phyloP scores from a whole-genome alignment of 768 basidiomycete species.

The Leccinum uliginosum region DNA sequence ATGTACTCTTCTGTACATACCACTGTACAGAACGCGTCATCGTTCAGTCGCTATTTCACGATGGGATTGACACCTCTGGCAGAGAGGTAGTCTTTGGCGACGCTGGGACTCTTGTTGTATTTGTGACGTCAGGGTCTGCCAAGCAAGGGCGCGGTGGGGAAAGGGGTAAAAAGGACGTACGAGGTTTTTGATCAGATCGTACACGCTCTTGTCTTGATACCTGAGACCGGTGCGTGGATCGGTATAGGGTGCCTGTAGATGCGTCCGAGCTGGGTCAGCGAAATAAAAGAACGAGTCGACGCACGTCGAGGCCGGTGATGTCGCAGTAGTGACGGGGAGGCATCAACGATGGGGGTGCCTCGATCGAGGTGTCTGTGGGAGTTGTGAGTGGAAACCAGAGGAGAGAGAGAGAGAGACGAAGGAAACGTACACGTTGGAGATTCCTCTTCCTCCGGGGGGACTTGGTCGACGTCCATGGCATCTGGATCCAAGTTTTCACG shows the following conservation, averaged over 20 bases:
- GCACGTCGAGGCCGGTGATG: conserved; percentile 79
- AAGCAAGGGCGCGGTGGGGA: not conserved
- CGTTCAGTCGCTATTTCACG: conserved; percentile 18
- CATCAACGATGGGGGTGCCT: conserved; percentile 77
- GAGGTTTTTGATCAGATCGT: conserved; percentile 72
- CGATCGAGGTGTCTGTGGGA: conserved; percentile 65
- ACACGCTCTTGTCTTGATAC: conserved; percentile 85
- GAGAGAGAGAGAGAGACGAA: not conserved
- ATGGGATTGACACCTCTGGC: conserved; percentile 49
- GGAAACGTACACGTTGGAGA: conserved; percentile 60
- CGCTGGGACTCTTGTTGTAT: conserved; percentile 48
- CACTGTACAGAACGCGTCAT: too few relatives aligned
- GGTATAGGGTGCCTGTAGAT: conserved; percentile 64
- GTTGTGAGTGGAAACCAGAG: not conserved
- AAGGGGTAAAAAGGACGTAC: conserved; percentile 36
- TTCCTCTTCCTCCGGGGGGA: conserved; percentile 46
- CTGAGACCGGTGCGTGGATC: conserved; percentile 77
- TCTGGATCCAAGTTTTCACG: conserved; percentile 41
- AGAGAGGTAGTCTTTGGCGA: conserved; percentile 73
- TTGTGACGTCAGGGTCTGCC: not conserved
- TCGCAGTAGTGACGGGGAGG: conserved; percentile 80
- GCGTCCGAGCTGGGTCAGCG: not conserved
- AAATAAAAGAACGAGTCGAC: not conserved
- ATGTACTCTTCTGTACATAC: not conserved
- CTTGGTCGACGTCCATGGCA: conserved; percentile 58